Base-by-base conservation (phyloP, 2,329 filamentous ascomycete species). In the Cercospora sp. region DNA sequence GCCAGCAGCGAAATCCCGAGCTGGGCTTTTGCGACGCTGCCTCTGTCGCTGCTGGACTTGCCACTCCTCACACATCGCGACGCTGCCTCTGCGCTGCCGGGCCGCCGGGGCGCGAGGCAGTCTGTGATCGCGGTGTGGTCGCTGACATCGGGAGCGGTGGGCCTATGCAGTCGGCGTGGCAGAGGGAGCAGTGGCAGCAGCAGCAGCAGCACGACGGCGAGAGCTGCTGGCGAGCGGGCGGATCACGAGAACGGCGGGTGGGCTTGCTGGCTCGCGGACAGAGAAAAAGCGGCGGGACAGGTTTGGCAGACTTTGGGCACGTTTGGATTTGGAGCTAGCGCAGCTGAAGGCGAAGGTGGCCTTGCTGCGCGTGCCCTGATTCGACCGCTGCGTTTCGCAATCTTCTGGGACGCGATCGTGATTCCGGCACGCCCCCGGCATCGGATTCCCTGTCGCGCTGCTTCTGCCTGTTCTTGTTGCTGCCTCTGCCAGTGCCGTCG, bases 211-310 rank as follows among this genome's bases (percentile, higher is more conserved):
- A 31, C 53, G 28, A 18, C 53, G 53, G 28, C 53, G 53, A n/a
- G 53, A 28, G 45, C 45, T 20, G 45, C 36, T 42, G 36, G 36
- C 36, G 36, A 42, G 45, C 18, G 18, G 18, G 36, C 48, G 48
- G 48, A 20, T 20, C 18, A 28, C 48, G 48, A 53, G 48, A 26
- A 53, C 48, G 48, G 48, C 48, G 48, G 48, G 20, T 20, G 9
- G 48, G 48, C 26, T 40, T 3, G 36, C 36, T n/a, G 45, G 45
- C 18, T 9, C 9, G 45, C 10, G 45, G 45, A 8, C 53, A 58
- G 53, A 58, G 53, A 3, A 58, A 58, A 58, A 58, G 30, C 53
- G 53, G 53, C 53, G 53, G 53, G 53, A 58, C 53, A 51, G 45
- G 45, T 26, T 26, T 23, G 45, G 53, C 20, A 57, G 53, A 48